These are phyloP conservation scores for Ophiostoma australiae DNA, from an alignment of 2,329 filamentous ascomycete genomes.

Conservation along the genomic window DNA sequence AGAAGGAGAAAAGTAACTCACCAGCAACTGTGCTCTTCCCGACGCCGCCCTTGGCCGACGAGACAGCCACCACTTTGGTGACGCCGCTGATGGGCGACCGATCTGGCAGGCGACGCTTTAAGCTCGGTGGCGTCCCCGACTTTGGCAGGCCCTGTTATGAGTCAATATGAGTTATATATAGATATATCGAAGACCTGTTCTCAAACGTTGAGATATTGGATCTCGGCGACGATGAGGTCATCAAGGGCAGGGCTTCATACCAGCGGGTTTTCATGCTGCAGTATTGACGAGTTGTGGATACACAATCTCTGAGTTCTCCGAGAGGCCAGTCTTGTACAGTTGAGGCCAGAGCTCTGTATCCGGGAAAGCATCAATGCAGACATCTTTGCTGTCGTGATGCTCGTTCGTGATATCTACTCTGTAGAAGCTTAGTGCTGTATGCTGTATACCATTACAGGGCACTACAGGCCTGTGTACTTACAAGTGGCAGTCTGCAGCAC, in stretches of 20 bases:
- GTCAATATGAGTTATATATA: not conserved
- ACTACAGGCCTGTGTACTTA: not conserved
- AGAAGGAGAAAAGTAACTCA: constrained; percentile 32
- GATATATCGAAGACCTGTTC: not conserved
- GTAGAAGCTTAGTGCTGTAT: not conserved
- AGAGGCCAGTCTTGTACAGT: not conserved
- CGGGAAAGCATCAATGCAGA: not conserved
- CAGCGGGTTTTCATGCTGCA: constrained; percentile 82
- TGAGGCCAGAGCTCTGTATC: not conserved
- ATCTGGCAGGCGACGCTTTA: constrained; percentile 76
- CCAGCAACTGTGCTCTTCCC: constrained; percentile 92
- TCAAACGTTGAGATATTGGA: too few relatives aligned
- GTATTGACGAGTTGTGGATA: constrained; percentile 48
- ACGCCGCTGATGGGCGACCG: constrained; percentile 78
- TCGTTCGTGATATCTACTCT: not conserved
- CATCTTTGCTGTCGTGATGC: not conserved
- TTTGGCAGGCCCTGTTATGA: constrained; percentile 69
- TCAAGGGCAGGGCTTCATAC: constrained; percentile 44
- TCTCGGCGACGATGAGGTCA: not conserved
- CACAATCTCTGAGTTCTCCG: not conserved
- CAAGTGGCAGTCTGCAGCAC: not conserved
- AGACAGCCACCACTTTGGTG: constrained; percentile 89
- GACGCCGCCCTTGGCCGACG: constrained; percentile 95
- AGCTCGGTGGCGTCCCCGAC: constrained; percentile 66
- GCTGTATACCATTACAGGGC: not conserved